Percentiles rank a stretch among this genome's conserved stretches.
These are phyloP conservation scores for Polygonum maritimum DNA, from an alignment of 148 eudicot species.

Conservation along the genomic window DNA sequence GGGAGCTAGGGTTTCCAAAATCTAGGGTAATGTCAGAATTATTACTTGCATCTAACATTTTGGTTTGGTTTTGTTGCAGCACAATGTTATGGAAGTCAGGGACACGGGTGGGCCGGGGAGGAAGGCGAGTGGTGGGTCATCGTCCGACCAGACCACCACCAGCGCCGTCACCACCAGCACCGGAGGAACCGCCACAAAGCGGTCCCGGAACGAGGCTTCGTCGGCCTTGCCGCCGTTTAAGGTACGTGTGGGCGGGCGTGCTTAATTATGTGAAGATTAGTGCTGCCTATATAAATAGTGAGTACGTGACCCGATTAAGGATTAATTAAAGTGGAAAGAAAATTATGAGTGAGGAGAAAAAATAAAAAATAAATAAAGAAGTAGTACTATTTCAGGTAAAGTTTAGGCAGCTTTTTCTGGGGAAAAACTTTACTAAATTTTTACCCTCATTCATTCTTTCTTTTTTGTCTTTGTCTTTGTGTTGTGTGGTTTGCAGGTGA, in stretches of 20 bases:
- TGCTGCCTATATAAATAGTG: background rate
- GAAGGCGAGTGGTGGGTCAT: background rate
- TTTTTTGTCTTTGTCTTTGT: background rate
- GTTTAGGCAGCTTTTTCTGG: background rate
- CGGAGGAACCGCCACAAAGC: background rate
- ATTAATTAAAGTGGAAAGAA: background rate
- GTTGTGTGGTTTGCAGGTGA: constrained; percentile 11
- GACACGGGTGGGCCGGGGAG: constrained; percentile 1
- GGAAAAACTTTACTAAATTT: background rate
- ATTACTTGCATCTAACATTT: background rate
- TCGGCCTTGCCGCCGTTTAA: constrained; percentile 1
- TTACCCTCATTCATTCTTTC: background rate
- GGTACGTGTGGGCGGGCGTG: background rate
- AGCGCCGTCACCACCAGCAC: background rate
- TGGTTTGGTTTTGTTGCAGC: constrained; percentile 3
- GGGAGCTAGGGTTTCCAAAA: background rate
- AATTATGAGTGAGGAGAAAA: background rate
- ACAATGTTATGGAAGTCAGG: constrained; percentile 5
- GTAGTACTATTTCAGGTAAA: background rate
- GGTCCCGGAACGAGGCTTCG: constrained; percentile 2
- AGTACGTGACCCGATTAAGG: background rate
- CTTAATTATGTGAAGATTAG: background rate
- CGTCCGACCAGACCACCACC: background rate
- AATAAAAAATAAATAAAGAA: background rate
- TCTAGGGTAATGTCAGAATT: background rate